Conservation (phyloP, 495 filamentous ascomycete species). For the Penicillium roqueforti region DNA sequence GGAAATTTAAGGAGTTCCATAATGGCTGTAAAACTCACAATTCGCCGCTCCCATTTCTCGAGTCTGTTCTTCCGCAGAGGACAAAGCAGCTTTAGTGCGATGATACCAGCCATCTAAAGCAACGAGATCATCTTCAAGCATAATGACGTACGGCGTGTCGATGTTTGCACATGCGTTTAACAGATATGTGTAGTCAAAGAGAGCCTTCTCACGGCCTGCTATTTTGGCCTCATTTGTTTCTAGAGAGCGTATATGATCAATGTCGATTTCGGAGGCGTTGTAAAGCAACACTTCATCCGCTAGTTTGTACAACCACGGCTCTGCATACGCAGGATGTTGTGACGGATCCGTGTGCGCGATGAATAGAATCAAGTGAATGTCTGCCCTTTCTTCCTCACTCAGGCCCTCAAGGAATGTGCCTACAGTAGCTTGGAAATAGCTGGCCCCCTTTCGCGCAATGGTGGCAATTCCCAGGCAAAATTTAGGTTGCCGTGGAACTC, state of each 20-base stretch:
- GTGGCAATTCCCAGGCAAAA: slow-evolving; percentile 22
- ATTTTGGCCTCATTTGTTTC: slow-evolving; percentile 15
- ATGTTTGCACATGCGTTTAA: slow-evolving; percentile 39
- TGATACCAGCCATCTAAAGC: slow-evolving; percentile 50
- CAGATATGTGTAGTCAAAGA: slow-evolving; percentile 12
- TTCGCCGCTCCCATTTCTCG: neutral
- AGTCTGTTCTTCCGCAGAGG: slow-evolving; percentile 28
- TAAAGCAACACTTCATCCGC: slow-evolving; percentile 48
- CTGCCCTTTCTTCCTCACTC: slow-evolving; percentile 36
- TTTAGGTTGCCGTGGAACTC: slow-evolving; percentile 2
- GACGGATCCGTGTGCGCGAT: slow-evolving; percentile 46
- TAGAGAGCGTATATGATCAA: slow-evolving; percentile 13
- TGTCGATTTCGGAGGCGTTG: slow-evolving; percentile 22
- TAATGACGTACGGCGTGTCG: slow-evolving; percentile 38
- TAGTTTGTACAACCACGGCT: slow-evolving; percentile 43
- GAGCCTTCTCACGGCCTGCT: neutral
- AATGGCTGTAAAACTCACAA: neutral
- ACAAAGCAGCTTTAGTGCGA: slow-evolving; percentile 35
- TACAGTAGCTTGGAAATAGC: slow-evolving; percentile 43
- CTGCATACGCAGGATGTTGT: slow-evolving; percentile 38
- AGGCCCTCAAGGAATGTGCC: slow-evolving; percentile 47
- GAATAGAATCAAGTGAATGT: slow-evolving; percentile 45
- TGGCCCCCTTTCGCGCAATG: slow-evolving; percentile 15
- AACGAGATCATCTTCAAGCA: slow-evolving; percentile 52
- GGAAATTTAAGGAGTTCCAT: too few relatives aligned